Base-by-base conservation (phyloP, 495 filamentous ascomycete genomes). In the Hypoxylon fragiforme region DNA sequence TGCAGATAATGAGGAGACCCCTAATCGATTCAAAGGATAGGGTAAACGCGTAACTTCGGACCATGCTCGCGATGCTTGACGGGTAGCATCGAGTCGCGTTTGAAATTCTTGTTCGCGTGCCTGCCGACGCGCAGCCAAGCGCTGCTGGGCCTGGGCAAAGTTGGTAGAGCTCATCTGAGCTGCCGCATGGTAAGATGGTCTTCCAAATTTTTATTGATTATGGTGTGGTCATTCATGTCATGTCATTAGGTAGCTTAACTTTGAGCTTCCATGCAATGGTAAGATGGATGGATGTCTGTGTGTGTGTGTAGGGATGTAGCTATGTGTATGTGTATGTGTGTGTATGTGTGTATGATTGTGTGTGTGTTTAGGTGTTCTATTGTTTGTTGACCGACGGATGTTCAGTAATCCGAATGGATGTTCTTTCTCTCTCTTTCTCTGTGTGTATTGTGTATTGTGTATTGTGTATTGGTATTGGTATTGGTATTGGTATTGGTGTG, bases 101-200 rank as follows among this genome's bases (percentile, higher is more conserved):
- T 81, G 78, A 24, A 74, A 68, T 67, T 85, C 79, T 36, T 77
- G 73, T 66, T 87, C 88, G 63, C 86, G 86, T 19, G 81, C 81
- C 64, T 82, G 80, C 46, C 89, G 90, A 43, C 91, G 88, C 45
- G 87, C 87, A 44, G 84, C 79, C 45, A 96, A 78, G 61, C 91
- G 87, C 73, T 87, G 78, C 73, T 96, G 91, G 50, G 91, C 91
- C 58, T 85, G 83, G 68, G 87, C 86, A 69, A 96, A 96, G 58
- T 90, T 86, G 63, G 85, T 77, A 44, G 84, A 83, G 66, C 81
- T 84, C 87, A 91, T 91, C 62, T 73, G 71, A 65, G 54, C 34
- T 35, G 47, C 47, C 31, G 15, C 51, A 58, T 56, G 32, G 26
- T 53, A 49, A 4, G 48, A 49, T n/a, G 47, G 45, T n/a, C 19